These are phyloP conservation scores for Psilocybe cyanescens DNA, from an alignment of 768 basidiomycete genomes.

Conservation along the genomic window DNA sequence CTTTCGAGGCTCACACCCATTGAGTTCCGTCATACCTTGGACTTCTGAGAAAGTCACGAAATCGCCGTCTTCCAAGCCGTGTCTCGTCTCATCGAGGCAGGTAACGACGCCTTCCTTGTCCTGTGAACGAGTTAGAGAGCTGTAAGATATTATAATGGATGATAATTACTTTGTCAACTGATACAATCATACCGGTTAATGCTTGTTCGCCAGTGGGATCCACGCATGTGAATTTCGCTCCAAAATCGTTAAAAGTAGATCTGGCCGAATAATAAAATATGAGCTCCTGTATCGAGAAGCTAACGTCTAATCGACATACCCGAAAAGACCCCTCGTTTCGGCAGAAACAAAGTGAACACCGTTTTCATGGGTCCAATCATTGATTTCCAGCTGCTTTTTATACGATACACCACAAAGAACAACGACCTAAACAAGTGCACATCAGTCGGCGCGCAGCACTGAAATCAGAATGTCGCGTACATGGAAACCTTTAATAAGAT, in stretches of 20 bases:
- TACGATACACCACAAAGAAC: conserved; percentile 82
- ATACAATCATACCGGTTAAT: conserved; percentile 93
- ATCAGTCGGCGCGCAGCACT: conserved; percentile 4
- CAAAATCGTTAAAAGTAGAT: conserved; percentile 96
- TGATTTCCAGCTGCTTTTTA: conserved; percentile 89
- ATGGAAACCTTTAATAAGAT: conserved; percentile 88
- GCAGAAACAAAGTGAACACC: conserved; percentile 91
- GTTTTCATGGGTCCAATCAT: conserved; percentile 92
- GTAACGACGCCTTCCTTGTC: conserved; percentile 92
- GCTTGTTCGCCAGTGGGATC: conserved; percentile 99
- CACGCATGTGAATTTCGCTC: conserved; percentile 90
- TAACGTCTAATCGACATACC: conserved; percentile 49
- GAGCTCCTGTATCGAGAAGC: not conserved
- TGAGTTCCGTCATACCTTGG: conserved; percentile 91
- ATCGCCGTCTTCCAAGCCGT: conserved; percentile 98
- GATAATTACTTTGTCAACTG: conserved; percentile 76
- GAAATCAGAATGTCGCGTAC: conserved; percentile 43
- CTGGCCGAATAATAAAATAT: conserved; percentile 40
- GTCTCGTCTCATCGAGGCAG: conserved; percentile 94
- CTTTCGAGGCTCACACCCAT: conserved; percentile 90
- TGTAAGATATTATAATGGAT: not conserved
- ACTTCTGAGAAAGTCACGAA: conserved; percentile 97
- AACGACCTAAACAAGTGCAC: conserved; percentile 62
- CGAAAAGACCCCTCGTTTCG: conserved; percentile 92
- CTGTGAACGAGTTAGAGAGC: conserved; percentile 39